Evolutionary conservation across 2,329 filamentous ascomycete genomes (phyloP).

Genomic region (Alternaria postmessia): DNA sequence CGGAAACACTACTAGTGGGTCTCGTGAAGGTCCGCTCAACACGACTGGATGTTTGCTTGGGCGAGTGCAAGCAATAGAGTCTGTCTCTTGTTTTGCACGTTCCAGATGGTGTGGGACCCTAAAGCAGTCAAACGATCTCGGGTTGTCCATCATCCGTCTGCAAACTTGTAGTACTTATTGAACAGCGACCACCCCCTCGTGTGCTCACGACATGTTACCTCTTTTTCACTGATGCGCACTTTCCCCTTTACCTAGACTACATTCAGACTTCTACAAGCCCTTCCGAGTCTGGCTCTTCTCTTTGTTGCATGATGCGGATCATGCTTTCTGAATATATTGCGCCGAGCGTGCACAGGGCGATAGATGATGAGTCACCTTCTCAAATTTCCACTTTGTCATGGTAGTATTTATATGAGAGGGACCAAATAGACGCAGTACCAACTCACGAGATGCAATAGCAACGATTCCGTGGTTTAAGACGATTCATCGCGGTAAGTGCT

Average conservation of each 20-base stretch:
- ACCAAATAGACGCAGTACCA: neutral
- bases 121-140: neutral
- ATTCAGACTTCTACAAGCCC: neutral
- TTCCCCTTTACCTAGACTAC: neutral
- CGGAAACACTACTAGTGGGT: conserved; percentile 5
- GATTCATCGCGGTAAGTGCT: neutral
- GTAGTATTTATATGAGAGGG: neutral
- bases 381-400: neutral
- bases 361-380: neutral
- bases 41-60: conserved; percentile 1
- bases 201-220: neutral
- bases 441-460: neutral
- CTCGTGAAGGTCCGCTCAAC: neutral
- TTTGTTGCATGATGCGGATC: neutral
- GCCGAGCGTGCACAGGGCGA: neutral
- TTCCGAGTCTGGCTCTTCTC: neutral
- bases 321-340: neutral
- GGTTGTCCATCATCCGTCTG: neutral
- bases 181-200: neutral
- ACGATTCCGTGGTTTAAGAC: neutral
- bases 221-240: neutral
- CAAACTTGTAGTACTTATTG: neutral
- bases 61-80: neutral
- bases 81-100: conserved; percentile 6
- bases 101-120: conserved; percentile 1